A percentile compares a stretch with the other conserved stretches of the same genome.
Conservation (phyloP, 2,329 filamentous ascomycete genomes). For the Colletotrichum filicis region DNA sequence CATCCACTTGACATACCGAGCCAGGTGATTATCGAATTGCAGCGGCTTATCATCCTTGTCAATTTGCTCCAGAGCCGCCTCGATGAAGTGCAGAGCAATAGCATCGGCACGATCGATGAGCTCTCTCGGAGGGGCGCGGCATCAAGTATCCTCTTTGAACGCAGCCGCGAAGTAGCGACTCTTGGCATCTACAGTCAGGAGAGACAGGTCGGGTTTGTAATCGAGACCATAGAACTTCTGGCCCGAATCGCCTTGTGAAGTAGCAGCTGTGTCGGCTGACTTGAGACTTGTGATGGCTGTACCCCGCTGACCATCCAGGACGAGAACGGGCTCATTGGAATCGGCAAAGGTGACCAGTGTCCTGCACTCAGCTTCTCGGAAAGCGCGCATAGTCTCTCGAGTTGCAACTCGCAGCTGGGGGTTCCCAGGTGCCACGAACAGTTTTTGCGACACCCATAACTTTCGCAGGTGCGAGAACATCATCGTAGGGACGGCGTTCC, state of each 20-base stretch:
- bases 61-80: background rate
- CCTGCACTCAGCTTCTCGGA: slow-evolving; percentile 7
- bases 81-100: slow-evolving; percentile 11
- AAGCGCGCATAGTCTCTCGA: slow-evolving; percentile 5
- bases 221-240: slow-evolving; percentile 1
- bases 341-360: background rate
- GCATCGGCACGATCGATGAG: slow-evolving; percentile 9
- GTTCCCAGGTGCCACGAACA: background rate
- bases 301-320: slow-evolving; percentile 2
- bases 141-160: background rate
- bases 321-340: background rate
- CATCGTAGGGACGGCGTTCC: slow-evolving; percentile 6
- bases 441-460: slow-evolving; percentile 3
- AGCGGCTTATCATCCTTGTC: background rate
- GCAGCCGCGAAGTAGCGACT: background rate
- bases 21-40: background rate
- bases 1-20: slow-evolving; percentile 11
- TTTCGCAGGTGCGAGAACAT: slow-evolving; percentile 17
- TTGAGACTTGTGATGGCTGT: slow-evolving; percentile 14
- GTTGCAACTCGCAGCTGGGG: background rate
- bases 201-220: background rate
- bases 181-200: background rate
- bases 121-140: background rate
- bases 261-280: background rate
- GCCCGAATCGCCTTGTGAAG: background rate